Evolutionary conservation across 495 filamentous ascomycete species (phyloP).

Genomic region (Bacidia rubella): DNA sequence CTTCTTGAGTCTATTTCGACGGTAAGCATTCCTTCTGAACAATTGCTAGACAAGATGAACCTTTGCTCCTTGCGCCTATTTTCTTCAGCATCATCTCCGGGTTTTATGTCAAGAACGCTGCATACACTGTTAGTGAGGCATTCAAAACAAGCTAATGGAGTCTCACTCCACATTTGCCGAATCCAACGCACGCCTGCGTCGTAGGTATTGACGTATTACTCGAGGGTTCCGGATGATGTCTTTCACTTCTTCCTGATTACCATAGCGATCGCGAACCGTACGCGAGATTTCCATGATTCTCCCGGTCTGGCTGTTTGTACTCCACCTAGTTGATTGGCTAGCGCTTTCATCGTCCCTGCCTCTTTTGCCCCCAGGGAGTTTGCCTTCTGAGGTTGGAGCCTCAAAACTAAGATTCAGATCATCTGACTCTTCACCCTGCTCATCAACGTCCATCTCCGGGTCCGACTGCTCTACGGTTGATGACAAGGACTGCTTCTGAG

Average conservation of each 20-base stretch:
- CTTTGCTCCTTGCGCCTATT: constrained; percentile 45
- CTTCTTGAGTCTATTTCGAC: constrained; percentile 43
- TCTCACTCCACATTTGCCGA: constrained; percentile 54
- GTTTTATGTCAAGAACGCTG: constrained; percentile 44
- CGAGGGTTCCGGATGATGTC: constrained; percentile 58
- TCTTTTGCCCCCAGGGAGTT: constrained; percentile 38
- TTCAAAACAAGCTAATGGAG: constrained; percentile 24
- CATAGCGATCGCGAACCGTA: constrained; percentile 44
- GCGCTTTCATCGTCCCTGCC: constrained; percentile 62
- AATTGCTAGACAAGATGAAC: constrained; percentile 18
- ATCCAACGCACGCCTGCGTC: constrained; percentile 39
- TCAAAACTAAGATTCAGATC: constrained; percentile 28
- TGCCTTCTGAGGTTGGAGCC: constrained; percentile 50
- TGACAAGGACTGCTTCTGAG: constrained; percentile 65
- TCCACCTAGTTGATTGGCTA: constrained; percentile 75
- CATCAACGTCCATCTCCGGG: constrained; percentile 53
- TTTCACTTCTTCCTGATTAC: constrained; percentile 42
- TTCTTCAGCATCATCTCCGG: constrained; percentile 65
- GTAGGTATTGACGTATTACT: constrained; percentile 55
- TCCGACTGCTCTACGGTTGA: constrained; percentile 50
- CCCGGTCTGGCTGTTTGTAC: constrained; percentile 50
- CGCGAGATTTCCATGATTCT: constrained; percentile 69
- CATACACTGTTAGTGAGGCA: constrained; percentile 14
- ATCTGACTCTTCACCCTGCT: constrained; percentile 39
- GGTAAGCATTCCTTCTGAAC: constrained; percentile 7